These are phyloP conservation scores for Rhipidocladum racemiflorum DNA, from an alignment of 176 grass and related monocot species.

Conservation along the genomic window DNA sequence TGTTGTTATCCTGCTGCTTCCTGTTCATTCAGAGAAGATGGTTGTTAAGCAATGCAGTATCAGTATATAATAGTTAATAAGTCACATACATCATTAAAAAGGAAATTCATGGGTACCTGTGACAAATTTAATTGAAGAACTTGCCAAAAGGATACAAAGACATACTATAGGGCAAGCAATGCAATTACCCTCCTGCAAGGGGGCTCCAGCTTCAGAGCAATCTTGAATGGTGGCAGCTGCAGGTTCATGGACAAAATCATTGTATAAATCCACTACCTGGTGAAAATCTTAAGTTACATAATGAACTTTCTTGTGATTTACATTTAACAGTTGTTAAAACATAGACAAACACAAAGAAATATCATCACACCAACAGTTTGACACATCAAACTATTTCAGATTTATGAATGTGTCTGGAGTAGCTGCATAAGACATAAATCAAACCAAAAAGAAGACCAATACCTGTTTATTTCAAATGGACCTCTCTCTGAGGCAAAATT, in stretches of 20 bases:
- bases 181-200: not conserved
- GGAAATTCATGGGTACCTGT: not conserved
- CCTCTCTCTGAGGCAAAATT: not conserved
- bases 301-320: not conserved
- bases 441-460: not conserved
- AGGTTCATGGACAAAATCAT: not conserved
- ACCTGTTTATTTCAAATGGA: not conserved
- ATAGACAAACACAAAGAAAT: not conserved
- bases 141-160: not conserved
- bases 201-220: not conserved
- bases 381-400: not conserved
- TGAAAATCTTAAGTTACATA: not conserved
- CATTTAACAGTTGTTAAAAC: not conserved
- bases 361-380: not conserved
- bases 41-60: not conserved
- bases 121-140: not conserved
- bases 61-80: not conserved
- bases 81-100: not conserved
- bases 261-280: not conserved
- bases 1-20: not conserved
- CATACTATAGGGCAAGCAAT: not conserved
- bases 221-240: not conserved
- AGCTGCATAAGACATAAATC: not conserved
- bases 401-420: not conserved
- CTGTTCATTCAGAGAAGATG: not conserved